Evolutionary conservation across 441 rosid species (phyloP).

Genomic region (Metrosideros polymorpha): DNA sequence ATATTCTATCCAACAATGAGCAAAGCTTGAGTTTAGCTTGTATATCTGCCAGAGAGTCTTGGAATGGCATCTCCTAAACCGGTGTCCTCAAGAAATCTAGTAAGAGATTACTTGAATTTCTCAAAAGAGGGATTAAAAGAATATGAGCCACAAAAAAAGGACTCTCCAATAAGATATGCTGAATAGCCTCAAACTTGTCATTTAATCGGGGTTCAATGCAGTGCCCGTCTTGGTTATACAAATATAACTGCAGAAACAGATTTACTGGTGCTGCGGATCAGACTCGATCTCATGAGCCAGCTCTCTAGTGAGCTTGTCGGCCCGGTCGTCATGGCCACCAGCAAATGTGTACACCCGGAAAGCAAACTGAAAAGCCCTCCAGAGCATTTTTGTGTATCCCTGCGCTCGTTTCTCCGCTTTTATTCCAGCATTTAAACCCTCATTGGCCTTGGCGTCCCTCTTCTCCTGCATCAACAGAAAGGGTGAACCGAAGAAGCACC

Average conservation of each 20-base stretch:
- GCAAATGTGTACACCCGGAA: conserved; percentile 45
- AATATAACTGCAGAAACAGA: background rate
- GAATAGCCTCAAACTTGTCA: background rate
- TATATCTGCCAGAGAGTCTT: background rate
- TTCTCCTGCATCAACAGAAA: conserved; percentile 23
- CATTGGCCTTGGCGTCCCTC: conserved; percentile 27
- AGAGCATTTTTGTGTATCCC: conserved; percentile 27
- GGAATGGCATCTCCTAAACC: background rate
- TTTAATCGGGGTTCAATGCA: background rate
- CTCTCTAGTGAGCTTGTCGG: conserved; percentile 37
- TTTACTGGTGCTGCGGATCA: conserved; percentile 13
- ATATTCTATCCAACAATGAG: background rate
- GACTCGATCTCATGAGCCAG: conserved; percentile 39
- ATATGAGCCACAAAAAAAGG: background rate
- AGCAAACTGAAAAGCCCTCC: conserved; percentile 56
- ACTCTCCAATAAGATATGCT: background rate
- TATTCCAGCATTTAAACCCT: background rate
- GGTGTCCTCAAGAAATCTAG: background rate
- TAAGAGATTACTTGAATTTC: background rate
- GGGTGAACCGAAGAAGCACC: background rate
- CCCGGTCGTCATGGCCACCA: conserved; percentile 55
- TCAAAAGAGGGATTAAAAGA: background rate
- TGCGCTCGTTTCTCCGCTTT: background rate
- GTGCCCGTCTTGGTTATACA: background rate
- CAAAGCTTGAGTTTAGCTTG: background rate